A percentile compares a stretch with the other conserved stretches of the same genome.
phyloP scores from a whole-genome alignment of 1,284 basidiomycete genomes.

The Coniophora puteana region DNA sequence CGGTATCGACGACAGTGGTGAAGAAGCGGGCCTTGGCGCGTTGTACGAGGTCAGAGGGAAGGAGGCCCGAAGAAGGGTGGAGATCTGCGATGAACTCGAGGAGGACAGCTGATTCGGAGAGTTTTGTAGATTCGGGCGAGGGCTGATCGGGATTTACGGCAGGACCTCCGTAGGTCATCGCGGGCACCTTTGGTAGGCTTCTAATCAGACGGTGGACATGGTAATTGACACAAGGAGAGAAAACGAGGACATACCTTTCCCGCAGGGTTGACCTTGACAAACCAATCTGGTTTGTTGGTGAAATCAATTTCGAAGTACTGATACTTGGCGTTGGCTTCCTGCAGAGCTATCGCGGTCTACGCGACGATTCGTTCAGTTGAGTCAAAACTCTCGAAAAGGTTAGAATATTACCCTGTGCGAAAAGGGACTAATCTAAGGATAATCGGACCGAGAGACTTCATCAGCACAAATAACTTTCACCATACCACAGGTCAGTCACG shows the following conservation, averaged over 20 bases:
- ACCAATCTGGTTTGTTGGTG: slow-evolving; percentile 59
- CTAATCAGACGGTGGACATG: slow-evolving; percentile 13
- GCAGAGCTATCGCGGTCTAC: slow-evolving; percentile 55
- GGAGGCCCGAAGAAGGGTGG: slow-evolving; percentile 40
- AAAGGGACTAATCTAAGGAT: too few species aligned
- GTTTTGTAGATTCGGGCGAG: slow-evolving; percentile 51
- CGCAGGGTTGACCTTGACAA: slow-evolving; percentile 54
- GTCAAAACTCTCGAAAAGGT: too few species aligned
- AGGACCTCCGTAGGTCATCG: slow-evolving; percentile 57
- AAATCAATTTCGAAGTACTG: slow-evolving; percentile 50
- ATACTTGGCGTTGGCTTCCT: slow-evolving; percentile 45
- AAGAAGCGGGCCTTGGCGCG: slow-evolving; percentile 60
- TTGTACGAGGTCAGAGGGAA: slow-evolving; percentile 50
- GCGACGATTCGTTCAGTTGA: too few species aligned
- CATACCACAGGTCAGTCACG: background rate
- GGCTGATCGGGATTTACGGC: slow-evolving; percentile 46
- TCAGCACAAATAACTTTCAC: too few species aligned
- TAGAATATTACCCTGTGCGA: too few species aligned
- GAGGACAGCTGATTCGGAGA: slow-evolving; percentile 60
- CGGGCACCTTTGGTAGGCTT: too few species aligned
- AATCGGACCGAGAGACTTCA: too few species aligned
- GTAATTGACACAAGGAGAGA: background rate
- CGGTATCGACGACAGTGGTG: slow-evolving; percentile 39
- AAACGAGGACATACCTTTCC: slow-evolving; percentile 45
- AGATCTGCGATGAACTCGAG: slow-evolving; percentile 62